Percentiles rank a stretch among this genome's conserved stretches.
Conservation (phyloP, 2,329 filamentous ascomycete species). For the Colletotrichum higginsianum region DNA sequence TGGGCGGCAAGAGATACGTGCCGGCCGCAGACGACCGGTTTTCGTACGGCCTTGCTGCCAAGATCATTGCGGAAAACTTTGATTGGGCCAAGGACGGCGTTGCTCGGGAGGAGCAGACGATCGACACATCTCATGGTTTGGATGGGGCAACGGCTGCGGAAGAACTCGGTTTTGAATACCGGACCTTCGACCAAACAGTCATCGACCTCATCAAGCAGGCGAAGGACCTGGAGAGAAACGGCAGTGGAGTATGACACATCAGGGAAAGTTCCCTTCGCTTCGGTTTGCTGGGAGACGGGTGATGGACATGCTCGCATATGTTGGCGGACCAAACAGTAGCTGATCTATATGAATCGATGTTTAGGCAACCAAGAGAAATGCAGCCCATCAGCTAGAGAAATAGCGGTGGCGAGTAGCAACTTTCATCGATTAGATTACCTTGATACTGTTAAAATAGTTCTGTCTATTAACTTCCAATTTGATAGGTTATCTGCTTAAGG, state of each 20-base stretch:
- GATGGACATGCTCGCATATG: too few species aligned
- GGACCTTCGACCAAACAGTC: conserved; percentile 54
- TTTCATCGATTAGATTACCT: too few species aligned
- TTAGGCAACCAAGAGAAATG: too few species aligned
- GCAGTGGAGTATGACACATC: neutral
- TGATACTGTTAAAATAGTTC: too few species aligned
- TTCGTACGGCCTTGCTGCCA: conserved; percentile 60
- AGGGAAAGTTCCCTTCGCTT: neutral
- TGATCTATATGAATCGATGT: too few species aligned
- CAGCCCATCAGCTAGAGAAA: too few species aligned
- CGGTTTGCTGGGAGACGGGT: too few species aligned
- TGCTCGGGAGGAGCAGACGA: conserved; percentile 51
- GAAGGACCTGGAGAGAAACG: conserved; percentile 44
- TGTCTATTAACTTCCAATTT: too few species aligned
- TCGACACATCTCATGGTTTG: conserved; percentile 57
- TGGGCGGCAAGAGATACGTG: conserved; percentile 57
- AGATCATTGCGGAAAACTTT: conserved; percentile 59
- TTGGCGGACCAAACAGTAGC: too few species aligned
- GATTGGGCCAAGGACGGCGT: conserved; percentile 52
- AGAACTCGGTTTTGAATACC: conserved; percentile 58
- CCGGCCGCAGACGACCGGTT: conserved; percentile 60
- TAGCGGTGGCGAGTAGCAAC: too few species aligned
- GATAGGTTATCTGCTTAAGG: too few species aligned
- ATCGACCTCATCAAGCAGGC: conserved; percentile 51
- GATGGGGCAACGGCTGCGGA: conserved; percentile 58